A percentile compares a stretch with the other conserved stretches of the same genome.
Conservation (phyloP, 2,329 filamentous ascomycete genomes). For the Didymellaceae sp. region DNA sequence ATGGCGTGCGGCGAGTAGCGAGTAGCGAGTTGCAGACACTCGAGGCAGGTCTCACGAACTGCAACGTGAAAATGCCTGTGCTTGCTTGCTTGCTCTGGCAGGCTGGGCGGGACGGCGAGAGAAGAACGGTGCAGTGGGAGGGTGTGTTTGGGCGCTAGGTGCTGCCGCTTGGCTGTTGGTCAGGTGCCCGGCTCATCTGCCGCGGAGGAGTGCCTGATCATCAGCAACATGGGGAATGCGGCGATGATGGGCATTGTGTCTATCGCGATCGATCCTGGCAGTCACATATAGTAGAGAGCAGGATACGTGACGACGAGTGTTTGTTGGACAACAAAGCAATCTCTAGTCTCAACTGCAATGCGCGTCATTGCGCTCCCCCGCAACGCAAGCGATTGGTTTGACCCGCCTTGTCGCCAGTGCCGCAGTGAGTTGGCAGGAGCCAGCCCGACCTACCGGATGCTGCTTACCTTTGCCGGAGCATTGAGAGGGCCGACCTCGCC, state of each 20-base stretch:
- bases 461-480: conserved; percentile 14
- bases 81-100: conserved; percentile 6
- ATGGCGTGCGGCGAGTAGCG: conserved; percentile 35
- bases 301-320: conserved; percentile 11
- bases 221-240: conserved; percentile 15
- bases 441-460: conserved; percentile 5
- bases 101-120: background rate
- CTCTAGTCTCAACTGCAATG: conserved; percentile 12
- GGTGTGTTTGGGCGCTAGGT: conserved; percentile 34
- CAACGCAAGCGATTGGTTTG: conserved; percentile 19
- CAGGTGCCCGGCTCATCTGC: conserved; percentile 35
- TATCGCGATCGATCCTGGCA: conserved; percentile 21
- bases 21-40: conserved; percentile 11
- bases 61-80: conserved; percentile 10
- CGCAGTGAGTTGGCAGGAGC: conserved; percentile 15
- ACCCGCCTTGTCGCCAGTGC: conserved; percentile 4
- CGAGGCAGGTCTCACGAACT: conserved; percentile 20
- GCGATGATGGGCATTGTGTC: conserved; percentile 13
- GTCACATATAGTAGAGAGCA: conserved; percentile 1
- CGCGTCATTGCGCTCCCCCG: conserved; percentile 24
- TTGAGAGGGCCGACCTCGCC: conserved; percentile 10
- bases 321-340: conserved; percentile 19
- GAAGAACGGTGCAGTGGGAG: conserved; percentile 29
- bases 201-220: conserved; percentile 21
- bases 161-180: conserved; percentile 37